These are phyloP conservation scores for Podaxis rugospora DNA, from an alignment of 768 basidiomycete species.

Conservation along the genomic window DNA sequence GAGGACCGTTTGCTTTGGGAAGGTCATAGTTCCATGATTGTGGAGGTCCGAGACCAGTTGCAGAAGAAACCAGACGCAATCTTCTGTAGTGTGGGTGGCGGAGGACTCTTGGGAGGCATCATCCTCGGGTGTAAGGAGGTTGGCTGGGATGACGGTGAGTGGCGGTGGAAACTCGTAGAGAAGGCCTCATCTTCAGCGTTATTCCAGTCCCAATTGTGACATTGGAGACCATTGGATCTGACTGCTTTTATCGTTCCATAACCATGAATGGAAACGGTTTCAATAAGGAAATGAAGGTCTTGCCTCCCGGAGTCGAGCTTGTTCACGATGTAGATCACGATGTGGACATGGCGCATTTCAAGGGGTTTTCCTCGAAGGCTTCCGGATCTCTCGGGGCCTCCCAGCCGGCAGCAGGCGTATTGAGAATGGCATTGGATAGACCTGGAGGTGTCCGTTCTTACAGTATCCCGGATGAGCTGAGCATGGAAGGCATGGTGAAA, in stretches of 20 bases:
- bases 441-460: constrained; percentile 52
- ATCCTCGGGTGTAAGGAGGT: constrained; percentile 59
- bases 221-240: constrained; percentile 67
- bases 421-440: constrained; percentile 62
- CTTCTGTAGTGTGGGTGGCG: constrained; percentile 77
- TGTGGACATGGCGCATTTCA: constrained; percentile 55
- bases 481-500: constrained; percentile 51
- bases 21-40: constrained; percentile 72
- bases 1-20: constrained; percentile 69
- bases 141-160: constrained; percentile 68
- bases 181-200: neutral
- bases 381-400: constrained; percentile 71
- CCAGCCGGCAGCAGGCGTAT: constrained; percentile 53
- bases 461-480: constrained; percentile 63
- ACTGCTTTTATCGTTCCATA: constrained; percentile 71
- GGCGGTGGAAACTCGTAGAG: neutral
- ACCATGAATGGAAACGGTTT: constrained; percentile 46
- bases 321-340: constrained; percentile 36
- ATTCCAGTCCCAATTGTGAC: constrained; percentile 57
- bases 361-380: constrained; percentile 56
- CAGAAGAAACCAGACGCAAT: constrained; percentile 59
- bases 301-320: constrained; percentile 38
- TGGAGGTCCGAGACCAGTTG: constrained; percentile 57
- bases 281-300: constrained; percentile 24
- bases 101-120: constrained; percentile 65